Percentiles rank a stretch among this genome's conserved stretches.
phyloP scores from a whole-genome alignment of 495 filamentous ascomycete genomes.

The Cryomyces minteri region DNA sequence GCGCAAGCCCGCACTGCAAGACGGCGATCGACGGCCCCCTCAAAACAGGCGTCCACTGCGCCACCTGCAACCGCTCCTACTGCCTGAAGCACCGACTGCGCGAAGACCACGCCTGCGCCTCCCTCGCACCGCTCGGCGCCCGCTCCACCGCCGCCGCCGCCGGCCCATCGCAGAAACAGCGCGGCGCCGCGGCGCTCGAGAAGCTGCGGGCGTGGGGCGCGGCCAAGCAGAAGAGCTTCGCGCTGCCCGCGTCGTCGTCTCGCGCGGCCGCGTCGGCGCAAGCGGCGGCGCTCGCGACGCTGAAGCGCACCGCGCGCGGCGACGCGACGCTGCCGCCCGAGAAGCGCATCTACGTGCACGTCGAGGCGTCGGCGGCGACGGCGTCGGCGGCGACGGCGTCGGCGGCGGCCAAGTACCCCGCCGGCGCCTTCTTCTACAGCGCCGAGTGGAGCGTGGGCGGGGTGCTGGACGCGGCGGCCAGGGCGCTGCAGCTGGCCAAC shows the following conservation, averaged over 20 bases:
- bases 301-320: constrained; percentile 80
- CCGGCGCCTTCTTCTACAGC: constrained; percentile 62
- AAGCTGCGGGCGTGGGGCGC: constrained; percentile 45
- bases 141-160: constrained; percentile 21
- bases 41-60: constrained; percentile 63
- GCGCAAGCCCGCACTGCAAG: constrained; percentile 61
- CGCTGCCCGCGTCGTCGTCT: constrained; percentile 21
- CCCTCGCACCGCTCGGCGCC: constrained; percentile 47
- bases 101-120: constrained; percentile 77
- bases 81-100: constrained; percentile 79
- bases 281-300: constrained; percentile 42
- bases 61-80: constrained; percentile 65
- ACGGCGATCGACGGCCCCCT: constrained; percentile 65
- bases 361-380: constrained; percentile 69
- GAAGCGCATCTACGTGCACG: constrained; percentile 67
- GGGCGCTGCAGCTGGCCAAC: constrained; percentile 64
- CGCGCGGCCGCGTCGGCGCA: constrained; percentile 37
- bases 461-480: constrained; percentile 75
- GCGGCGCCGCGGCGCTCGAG: constrained; percentile 39
- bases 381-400: too few relatives aligned
- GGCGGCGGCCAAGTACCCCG: constrained; percentile 38
- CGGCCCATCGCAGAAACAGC: constrained; percentile 24
- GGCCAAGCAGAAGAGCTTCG: constrained; percentile 23
- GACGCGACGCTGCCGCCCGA: constrained; percentile 62
- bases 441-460: constrained; percentile 76